These are phyloP conservation scores for Petunia hybrid DNA, from an alignment of 305 asterid species.

Conservation along the genomic window DNA sequence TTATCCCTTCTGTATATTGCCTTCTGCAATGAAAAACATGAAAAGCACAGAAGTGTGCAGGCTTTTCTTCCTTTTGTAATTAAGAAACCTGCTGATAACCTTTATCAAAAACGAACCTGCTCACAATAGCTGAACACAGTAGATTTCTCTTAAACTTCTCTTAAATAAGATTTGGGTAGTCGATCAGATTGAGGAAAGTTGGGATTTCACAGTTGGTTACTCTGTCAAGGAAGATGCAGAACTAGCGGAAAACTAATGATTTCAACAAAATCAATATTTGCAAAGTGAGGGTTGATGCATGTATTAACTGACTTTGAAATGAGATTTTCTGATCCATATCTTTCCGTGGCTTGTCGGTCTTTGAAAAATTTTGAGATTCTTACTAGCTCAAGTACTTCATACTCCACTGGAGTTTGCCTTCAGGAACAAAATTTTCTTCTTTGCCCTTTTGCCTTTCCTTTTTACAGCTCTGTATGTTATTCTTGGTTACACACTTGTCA, in stretches of 20 bases:
- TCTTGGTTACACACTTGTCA: slow-evolving; percentile 7
- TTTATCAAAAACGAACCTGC: too few relatives aligned
- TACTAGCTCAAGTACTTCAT: not conserved
- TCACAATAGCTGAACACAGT: not conserved
- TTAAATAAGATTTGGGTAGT: not conserved
- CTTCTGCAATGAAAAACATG: slow-evolving; percentile 12
- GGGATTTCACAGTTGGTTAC: too few relatives aligned
- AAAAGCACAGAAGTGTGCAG: not conserved
- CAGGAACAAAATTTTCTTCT: not conserved
- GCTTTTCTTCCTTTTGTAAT: slow-evolving; percentile 21
- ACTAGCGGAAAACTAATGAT: not conserved
- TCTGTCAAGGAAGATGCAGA: slow-evolving; percentile 21
- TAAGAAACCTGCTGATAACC: slow-evolving; percentile 21
- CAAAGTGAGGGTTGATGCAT: slow-evolving; percentile 21
- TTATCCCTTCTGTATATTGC: not conserved
- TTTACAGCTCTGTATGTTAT: not conserved
- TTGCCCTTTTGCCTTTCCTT: not conserved
- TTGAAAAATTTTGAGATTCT: not conserved
- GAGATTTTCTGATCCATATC: not conserved
- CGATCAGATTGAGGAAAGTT: not conserved
- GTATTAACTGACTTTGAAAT: not conserved
- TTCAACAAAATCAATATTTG: slow-evolving; percentile 13
- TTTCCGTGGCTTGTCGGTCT: not conserved
- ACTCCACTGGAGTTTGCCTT: not conserved
- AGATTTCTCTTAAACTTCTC: slow-evolving; percentile 5